Percentiles rank a stretch among this genome's conserved stretches.
Evolutionary conservation across 345 rosid species (phyloP).

Genomic region (Sonneratia alba): DNA sequence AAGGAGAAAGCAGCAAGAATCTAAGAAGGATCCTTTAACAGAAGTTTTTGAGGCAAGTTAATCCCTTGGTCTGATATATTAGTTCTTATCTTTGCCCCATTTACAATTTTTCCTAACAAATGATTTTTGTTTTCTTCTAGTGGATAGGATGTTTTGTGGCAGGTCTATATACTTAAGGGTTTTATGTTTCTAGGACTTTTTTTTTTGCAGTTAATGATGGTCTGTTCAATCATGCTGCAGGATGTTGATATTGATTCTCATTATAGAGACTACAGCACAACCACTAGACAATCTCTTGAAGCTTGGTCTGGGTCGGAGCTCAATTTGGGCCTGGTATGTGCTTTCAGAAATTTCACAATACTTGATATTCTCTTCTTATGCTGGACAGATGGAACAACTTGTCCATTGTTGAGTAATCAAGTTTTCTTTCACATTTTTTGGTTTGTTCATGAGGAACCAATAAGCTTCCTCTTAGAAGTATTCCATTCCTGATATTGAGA

Average conservation of each 20-base stretch:
- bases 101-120: background rate
- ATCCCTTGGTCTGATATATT: background rate
- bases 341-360: conserved; percentile 1
- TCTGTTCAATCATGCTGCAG: conserved; percentile 25
- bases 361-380: background rate
- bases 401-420: background rate
- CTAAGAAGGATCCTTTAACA: conserved; percentile 59
- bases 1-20: conserved; percentile 62
- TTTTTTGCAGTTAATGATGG: conserved; percentile 9
- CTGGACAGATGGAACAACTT: background rate
- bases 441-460: background rate
- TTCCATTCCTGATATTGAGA: background rate
- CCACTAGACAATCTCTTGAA: conserved; percentile 71
- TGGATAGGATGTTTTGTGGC: background rate
- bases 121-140: background rate
- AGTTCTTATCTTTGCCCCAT: background rate
- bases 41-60: conserved; percentile 65
- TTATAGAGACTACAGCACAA: conserved; percentile 52
- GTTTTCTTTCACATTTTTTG: background rate
- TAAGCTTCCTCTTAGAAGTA: background rate
- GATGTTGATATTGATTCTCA: conserved; percentile 60
- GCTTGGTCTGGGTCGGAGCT: conserved; percentile 81
- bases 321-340: conserved; percentile 85
- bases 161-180: background rate
- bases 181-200: background rate